Conservation (phyloP, 2,329 filamentous ascomycete species). For the Sporothrix schenckii region DNA sequence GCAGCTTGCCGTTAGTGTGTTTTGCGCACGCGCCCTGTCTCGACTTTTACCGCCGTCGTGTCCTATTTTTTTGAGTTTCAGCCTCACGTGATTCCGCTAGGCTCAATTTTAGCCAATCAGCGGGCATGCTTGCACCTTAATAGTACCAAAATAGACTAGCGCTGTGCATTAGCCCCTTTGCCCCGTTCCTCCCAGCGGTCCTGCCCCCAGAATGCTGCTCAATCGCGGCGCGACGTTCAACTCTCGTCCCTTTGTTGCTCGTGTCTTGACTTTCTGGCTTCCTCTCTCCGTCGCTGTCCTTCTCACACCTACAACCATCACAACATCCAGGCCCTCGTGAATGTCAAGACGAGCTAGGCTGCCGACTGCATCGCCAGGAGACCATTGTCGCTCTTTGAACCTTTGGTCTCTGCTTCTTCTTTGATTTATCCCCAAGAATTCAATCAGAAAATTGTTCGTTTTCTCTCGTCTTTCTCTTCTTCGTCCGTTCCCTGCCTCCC, state of each 20-base stretch:
- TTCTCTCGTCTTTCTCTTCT: constrained; percentile 35
- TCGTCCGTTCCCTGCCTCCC: constrained; percentile 6
- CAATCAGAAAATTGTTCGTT: constrained; percentile 34
- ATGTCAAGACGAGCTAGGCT: constrained; percentile 15
- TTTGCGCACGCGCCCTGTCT: neutral
- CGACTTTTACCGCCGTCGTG: neutral
- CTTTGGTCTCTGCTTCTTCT: constrained; percentile 14
- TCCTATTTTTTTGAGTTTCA: neutral
- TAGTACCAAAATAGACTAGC: constrained; percentile 19
- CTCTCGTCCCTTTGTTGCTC: neutral
- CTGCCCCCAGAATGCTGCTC: constrained; percentile 3
- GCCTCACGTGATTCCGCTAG: constrained; percentile 7
- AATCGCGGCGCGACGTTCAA: constrained; percentile 29
- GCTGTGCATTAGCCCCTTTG: neutral
- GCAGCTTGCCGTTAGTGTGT: constrained; percentile 20
- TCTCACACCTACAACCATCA: constrained; percentile 19
- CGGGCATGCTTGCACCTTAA: neutral
- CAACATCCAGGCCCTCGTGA: neutral
- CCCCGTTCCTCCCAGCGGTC: constrained; percentile 4
- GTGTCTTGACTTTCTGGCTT: constrained; percentile 10
- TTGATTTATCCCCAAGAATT: constrained; percentile 21
- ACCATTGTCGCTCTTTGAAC: neutral
- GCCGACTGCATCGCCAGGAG: constrained; percentile 9
- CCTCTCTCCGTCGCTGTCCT: constrained; percentile 16
- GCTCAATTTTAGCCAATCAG: neutral